Conservation (phyloP, 192 early-diverging fungal species). For the Haplosporangium gracile region DNA sequence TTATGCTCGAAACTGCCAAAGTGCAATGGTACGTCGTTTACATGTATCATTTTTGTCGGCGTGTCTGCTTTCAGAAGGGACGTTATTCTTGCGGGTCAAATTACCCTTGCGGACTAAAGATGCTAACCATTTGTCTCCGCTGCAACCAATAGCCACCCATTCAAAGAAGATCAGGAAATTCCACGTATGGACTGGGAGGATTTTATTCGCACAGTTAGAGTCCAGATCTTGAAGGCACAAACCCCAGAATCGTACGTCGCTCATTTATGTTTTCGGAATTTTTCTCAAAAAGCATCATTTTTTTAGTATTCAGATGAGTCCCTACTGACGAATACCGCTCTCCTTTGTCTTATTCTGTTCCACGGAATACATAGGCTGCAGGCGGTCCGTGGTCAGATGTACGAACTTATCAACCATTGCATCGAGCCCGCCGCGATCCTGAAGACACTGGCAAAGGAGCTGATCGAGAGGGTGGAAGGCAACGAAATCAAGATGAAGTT, state of each 20-base stretch:
- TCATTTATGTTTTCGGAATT: not conserved
- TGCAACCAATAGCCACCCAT: slow-evolving; percentile 31
- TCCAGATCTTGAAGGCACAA: slow-evolving; percentile 80
- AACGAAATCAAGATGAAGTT: slow-evolving; percentile 75
- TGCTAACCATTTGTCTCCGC: not conserved
- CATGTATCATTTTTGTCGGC: not conserved
- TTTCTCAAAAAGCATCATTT: no score
- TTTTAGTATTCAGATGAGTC: no score
- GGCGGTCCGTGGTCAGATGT: slow-evolving; percentile 80
- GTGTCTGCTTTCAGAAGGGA: not conserved
- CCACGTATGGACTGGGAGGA: slow-evolving; percentile 91
- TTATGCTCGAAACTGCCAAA: slow-evolving; percentile 90
- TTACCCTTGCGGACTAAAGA: not conserved
- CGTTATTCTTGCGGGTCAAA: no score
- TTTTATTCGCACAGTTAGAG: slow-evolving; percentile 78
- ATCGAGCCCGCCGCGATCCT: slow-evolving; percentile 87
- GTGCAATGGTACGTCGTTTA: slow-evolving; percentile 71
- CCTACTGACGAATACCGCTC: no score
- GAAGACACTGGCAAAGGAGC: slow-evolving; percentile 81
- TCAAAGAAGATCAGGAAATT: slow-evolving; percentile 67
- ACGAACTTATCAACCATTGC: slow-evolving; percentile 92
- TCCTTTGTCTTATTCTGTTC: no score
- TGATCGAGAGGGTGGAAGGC: slow-evolving; percentile 76
- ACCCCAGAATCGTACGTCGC: slow-evolving; percentile 72
- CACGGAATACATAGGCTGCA: slow-evolving; percentile 63